Base-by-base conservation (phyloP, 345 rosid species). In the Dipteronia sinensis region DNA sequence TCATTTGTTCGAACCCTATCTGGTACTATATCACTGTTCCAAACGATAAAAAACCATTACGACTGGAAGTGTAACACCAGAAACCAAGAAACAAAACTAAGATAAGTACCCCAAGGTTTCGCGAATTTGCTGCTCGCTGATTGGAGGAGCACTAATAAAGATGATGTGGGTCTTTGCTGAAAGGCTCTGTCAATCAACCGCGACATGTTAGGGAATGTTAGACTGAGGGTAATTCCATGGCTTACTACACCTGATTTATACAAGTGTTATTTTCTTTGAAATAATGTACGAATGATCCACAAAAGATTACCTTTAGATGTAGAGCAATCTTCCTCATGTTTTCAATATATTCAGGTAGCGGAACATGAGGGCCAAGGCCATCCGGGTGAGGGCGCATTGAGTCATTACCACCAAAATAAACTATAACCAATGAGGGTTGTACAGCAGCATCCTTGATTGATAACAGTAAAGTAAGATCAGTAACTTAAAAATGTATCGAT, bases 351-450 rank as follows among this genome's bases (percentile, higher is more conserved):
- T 92, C 97, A 2, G 91, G 82, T 29, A 95, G 85, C 12, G 97
- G 99, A n/a, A 95, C 99, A 82, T 95, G 98, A 72, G 96, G 86
- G 25, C 97, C 95, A 2, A 85, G 74, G 46, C 92, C 94, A 69
- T 88, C 84, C 20, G 96, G 84, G 71, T 85, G 86, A 77, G 96
- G 89, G 31, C 65, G 82, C 87, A 74, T 74, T 31, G 99, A 93
- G 81, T 95, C 99, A 55, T 95, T 95, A 61, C 99, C 99, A 71
- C 99, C 98, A 42, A 95, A 93, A 83, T 95, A 95, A 40, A 95
- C 95, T 53, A 95, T 89, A 77, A 95, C 97, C 86, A 95, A 80
- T 6, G 94, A 83, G 62, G 99, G 99, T 74, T 93, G 98, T 53
- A 77, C 73, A 10, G 73, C 67, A 83, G 90, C 92, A 79, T 89